Percentiles rank a stretch among this genome's conserved stretches.
phyloP scores from a whole-genome alignment of 768 basidiomycete genomes.

The Phylloporus scabripes region DNA sequence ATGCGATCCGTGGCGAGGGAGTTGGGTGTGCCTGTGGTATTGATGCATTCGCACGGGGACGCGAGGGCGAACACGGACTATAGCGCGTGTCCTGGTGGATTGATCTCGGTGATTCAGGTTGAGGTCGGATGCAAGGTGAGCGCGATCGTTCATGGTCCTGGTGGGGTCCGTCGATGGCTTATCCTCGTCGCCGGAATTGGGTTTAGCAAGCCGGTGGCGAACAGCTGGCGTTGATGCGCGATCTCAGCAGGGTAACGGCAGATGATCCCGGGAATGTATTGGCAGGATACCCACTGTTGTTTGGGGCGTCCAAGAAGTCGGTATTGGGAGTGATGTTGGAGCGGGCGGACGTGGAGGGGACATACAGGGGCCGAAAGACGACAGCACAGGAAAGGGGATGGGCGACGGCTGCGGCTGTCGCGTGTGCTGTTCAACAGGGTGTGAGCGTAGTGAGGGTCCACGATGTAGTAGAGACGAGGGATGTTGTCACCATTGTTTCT shows the following conservation, averaged over 20 bases:
- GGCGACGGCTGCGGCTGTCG: constrained; percentile 75
- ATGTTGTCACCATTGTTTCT: constrained; percentile 64
- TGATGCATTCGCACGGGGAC: constrained; percentile 94
- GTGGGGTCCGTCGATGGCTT: constrained; percentile 81
- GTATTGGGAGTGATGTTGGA: constrained; percentile 69
- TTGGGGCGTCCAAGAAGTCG: constrained; percentile 81
- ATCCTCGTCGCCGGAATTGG: constrained; percentile 93
- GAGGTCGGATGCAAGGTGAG: no score
- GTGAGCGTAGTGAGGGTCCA: constrained; percentile 78
- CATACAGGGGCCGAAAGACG: constrained; percentile 47
- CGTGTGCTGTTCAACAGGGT: constrained; percentile 70
- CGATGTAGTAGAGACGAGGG: constrained; percentile 65
- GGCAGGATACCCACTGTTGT: constrained; percentile 56
- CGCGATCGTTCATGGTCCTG: constrained; percentile 54
- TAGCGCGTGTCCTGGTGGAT: constrained; percentile 39
- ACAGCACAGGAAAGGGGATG: constrained; percentile 61
- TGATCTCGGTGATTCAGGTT: no score
- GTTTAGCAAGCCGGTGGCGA: constrained; percentile 82
- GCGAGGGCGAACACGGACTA: constrained; percentile 72
- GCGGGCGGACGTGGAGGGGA: constrained; percentile 34
- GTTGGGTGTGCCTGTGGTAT: constrained; percentile 69
- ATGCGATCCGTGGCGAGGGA: constrained; percentile 67
- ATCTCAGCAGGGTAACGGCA: constrained; percentile 42
- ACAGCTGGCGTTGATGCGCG: constrained; percentile 64
- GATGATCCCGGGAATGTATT: constrained; percentile 44